Conservation (phyloP, 2,329 filamentous ascomycete genomes). For the Aspergillus japonicus region DNA sequence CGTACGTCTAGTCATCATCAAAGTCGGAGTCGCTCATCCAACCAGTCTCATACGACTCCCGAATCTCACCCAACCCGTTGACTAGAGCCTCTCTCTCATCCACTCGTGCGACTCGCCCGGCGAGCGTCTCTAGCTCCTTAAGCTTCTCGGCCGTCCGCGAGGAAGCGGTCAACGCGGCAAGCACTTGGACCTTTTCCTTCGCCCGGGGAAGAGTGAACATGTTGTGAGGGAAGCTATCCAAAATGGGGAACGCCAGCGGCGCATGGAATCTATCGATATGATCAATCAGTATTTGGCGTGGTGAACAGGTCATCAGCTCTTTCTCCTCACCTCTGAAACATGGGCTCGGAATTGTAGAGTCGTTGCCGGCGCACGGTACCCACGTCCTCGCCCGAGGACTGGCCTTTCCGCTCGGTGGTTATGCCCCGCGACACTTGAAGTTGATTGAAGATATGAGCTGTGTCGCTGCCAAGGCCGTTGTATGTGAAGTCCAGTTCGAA, state of each 20-base stretch:
- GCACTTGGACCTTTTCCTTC: conserved; percentile 47
- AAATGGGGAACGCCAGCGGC: conserved; percentile 66
- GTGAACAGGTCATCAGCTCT: neutral
- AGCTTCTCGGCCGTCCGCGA: conserved; percentile 69
- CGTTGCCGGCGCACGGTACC: conserved; percentile 31
- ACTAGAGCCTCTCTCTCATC: conserved; percentile 83
- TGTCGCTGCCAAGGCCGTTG: conserved; percentile 23
- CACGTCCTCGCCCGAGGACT: conserved; percentile 21
- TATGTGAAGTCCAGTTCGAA: conserved; percentile 44
- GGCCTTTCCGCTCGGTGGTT: conserved; percentile 17
- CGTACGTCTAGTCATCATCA: conserved; percentile 39
- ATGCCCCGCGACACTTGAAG: conserved; percentile 34
- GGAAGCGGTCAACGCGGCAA: conserved; percentile 68
- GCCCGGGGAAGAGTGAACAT: conserved; percentile 60
- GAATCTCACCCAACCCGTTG: conserved; percentile 77
- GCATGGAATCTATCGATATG: conserved; percentile 32
- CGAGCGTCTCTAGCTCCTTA: conserved; percentile 63
- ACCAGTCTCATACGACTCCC: conserved; percentile 84
- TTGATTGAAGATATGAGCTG: conserved; percentile 37
- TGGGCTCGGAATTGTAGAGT: conserved; percentile 34
- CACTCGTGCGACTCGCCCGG: conserved; percentile 61
- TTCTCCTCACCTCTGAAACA: conserved; percentile 32
- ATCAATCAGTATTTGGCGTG: neutral
- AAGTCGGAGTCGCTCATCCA: conserved; percentile 68
- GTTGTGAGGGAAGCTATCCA: conserved; percentile 76